phyloP scores from a whole-genome alignment of 2,329 filamentous ascomycete species.

The Aspergillus unguis region DNA sequence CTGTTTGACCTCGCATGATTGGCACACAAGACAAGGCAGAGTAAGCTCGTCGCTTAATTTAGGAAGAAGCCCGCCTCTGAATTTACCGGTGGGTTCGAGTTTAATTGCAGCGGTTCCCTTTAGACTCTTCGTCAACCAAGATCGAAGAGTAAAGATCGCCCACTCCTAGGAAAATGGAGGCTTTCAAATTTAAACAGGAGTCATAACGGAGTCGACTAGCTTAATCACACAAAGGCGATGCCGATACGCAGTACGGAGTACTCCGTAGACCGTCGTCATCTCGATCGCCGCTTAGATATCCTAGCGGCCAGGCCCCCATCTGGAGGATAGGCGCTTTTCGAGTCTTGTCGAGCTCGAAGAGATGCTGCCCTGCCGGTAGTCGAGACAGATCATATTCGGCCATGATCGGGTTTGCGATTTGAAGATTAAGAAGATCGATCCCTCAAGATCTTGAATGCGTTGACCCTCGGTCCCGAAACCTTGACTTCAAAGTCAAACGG shows the following conservation, averaged over 20 bases:
- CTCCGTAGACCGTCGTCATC: not conserved
- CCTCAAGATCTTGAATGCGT: too few species aligned
- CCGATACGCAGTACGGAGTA: too few species aligned
- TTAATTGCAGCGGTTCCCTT: slow-evolving; percentile 9
- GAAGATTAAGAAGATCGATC: not conserved
- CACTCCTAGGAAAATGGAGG: slow-evolving; percentile 3
- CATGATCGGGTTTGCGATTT: not conserved
- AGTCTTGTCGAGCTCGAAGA: not conserved
- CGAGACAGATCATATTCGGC: not conserved
- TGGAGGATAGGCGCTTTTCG: too few species aligned
- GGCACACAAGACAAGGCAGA: slow-evolving; percentile 13
- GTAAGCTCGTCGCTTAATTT: slow-evolving; percentile 15
- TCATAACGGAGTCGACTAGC: not conserved
- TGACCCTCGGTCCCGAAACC: too few species aligned
- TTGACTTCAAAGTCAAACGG: not conserved
- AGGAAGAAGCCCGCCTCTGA: slow-evolving; percentile 14
- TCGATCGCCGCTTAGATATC: not conserved
- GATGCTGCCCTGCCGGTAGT: slow-evolving; percentile 1
- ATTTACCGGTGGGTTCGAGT: slow-evolving; percentile 12
- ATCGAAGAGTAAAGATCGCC: slow-evolving; percentile 14
- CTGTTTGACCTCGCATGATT: slow-evolving; percentile 18
- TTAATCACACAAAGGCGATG: too few species aligned
- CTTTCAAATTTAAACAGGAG: not conserved
- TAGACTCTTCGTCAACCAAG: slow-evolving; percentile 8
- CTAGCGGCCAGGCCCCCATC: too few species aligned